phyloP scores from a whole-genome alignment of 2,329 filamentous ascomycete genomes.

The Penicillium expansum region DNA sequence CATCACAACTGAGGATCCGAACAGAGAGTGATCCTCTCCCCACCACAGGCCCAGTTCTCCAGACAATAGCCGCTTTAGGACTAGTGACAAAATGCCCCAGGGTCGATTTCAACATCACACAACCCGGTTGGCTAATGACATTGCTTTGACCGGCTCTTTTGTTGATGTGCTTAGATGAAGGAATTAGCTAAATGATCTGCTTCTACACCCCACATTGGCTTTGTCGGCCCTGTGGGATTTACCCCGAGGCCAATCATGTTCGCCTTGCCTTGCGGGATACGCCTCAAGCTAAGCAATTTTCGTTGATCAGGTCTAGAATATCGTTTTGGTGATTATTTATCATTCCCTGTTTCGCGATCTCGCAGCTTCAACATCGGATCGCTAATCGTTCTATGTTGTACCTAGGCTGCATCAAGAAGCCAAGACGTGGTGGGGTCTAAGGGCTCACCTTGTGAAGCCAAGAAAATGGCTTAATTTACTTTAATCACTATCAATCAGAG shows the following conservation, averaged over 20 bases:
- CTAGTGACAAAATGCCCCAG: conserved; percentile 16
- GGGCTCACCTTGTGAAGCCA: background rate
- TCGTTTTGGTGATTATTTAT: background rate
- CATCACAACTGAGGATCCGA: background rate
- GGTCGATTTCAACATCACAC: background rate
- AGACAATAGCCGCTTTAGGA: conserved; percentile 23
- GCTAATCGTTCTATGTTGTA: background rate
- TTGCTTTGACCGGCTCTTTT: conserved; percentile 2
- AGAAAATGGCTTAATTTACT: conserved; percentile 1
- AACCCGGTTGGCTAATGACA: conserved; percentile 17
- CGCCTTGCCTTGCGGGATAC: background rate
- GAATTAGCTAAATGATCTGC: conserved; percentile 16
- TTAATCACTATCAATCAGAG: background rate
- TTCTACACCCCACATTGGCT: background rate
- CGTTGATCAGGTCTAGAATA: background rate
- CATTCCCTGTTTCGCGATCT: background rate
- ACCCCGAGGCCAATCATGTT: background rate
- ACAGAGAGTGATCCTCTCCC: background rate
- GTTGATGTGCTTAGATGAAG: conserved; percentile 14
- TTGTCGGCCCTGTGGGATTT: background rate
- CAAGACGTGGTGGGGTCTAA: background rate
- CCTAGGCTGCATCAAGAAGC: background rate
- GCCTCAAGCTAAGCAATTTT: background rate
- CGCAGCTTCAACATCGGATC: background rate
- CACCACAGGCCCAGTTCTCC: conserved; percentile 18